Base-by-base conservation (phyloP, 2,329 filamentous ascomycete species). In the Aspergillus pseudoviridinutans region DNA sequence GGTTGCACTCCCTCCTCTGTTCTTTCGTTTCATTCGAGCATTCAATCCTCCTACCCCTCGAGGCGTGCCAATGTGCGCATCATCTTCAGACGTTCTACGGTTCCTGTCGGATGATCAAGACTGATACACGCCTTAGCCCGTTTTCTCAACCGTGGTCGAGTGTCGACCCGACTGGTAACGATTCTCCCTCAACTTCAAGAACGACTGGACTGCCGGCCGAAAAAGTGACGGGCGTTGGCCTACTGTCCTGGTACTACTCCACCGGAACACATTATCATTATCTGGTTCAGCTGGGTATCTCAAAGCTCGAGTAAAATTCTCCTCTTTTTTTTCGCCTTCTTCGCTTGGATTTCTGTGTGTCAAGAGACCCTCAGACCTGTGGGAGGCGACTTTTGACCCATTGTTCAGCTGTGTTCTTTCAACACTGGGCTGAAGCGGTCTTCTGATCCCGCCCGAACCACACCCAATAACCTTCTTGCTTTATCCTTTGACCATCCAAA, bases 21-120 rank as follows among this genome's bases (percentile, higher is more conserved):
- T 49, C 51, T 24, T 51, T 50, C n/a, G 20, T 44, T 44, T 8
- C 41, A 44, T 24, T 20, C 41, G 20, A 25, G 44, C 44, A 38
- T 47, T 47, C 24, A 5, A 27, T 47, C 44, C 22, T 14, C 20
- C 41, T 27, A 27, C 29, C 10, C 46, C 22, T 56, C 49, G 53
- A 57, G 53, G 55, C 57, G 50, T 64, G 64, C 62, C 57, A 68
- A 69, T 72, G 69, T 68, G 68, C 69, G 69, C 65, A 71, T 68
- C 68, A 71, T 68, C 61, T 60, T 53, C 53, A 58, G 61, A 63
- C 3, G 60, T 57, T 53, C 58, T 60, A 51, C 64, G 66, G 66
- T 67, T 65, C 65, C 65, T 68, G 64, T 65, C 66, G 66, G 68
- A 71, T 68, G 65, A 63, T 66, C 66, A 60, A 63, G 57, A 62